Conservation (phyloP, 495 filamentous ascomycete genomes). For the Aspergillus campestris region DNA sequence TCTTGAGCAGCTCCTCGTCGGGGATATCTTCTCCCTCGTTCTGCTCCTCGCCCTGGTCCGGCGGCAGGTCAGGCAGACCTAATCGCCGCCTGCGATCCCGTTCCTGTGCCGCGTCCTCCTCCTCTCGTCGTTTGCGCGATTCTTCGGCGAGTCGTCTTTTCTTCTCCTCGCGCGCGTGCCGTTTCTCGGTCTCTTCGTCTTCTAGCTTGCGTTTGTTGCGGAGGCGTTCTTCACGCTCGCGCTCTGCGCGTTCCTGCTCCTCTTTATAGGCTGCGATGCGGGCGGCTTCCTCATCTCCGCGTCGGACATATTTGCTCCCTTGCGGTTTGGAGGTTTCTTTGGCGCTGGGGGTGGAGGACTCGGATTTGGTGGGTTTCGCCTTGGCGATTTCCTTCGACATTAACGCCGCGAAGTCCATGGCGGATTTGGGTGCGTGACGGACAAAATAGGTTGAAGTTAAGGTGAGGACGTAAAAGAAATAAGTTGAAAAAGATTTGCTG, state of each 20-base stretch:
- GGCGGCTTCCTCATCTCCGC: slow-evolving; percentile 76
- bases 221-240: slow-evolving; percentile 55
- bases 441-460: background rate
- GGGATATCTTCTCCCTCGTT: slow-evolving; percentile 57
- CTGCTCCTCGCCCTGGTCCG: slow-evolving; percentile 26
- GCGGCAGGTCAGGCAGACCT: slow-evolving; percentile 65
- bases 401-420: slow-evolving; percentile 90
- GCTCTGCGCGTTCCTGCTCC: slow-evolving; percentile 62
- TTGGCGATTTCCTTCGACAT: slow-evolving; percentile 88
- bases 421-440: slow-evolving; percentile 11
- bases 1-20: slow-evolving; percentile 58
- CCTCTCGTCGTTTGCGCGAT: slow-evolving; percentile 56
- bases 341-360: slow-evolving; percentile 14
- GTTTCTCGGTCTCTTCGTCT: slow-evolving; percentile 68
- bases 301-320: slow-evolving; percentile 74
- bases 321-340: slow-evolving; percentile 24
- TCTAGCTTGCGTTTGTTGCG: slow-evolving; percentile 81
- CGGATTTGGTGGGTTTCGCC: slow-evolving; percentile 38
- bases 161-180: slow-evolving; percentile 67
- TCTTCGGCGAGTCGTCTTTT: slow-evolving; percentile 74
- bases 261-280: slow-evolving; percentile 73
- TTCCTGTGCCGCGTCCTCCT: slow-evolving; percentile 54
- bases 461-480: background rate
- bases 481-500: too few species aligned
- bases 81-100: slow-evolving; percentile 44